A percentile compares a stretch with the other conserved stretches of the same genome.
Conservation (phyloP, 768 basidiomycete genomes). For the Collybiopsis luxurians region DNA sequence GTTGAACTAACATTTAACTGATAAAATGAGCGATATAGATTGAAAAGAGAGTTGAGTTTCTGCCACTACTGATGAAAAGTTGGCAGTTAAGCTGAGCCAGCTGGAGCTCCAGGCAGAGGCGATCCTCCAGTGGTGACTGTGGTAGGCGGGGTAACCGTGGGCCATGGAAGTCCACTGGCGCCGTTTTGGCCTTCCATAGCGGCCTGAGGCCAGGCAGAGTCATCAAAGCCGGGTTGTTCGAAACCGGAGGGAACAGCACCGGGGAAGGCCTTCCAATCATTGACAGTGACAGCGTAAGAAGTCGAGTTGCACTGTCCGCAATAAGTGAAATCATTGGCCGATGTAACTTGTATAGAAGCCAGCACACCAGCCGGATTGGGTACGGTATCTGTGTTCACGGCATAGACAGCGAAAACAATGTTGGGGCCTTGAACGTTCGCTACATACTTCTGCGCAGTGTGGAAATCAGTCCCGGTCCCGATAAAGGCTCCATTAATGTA, state of each 20-base stretch:
- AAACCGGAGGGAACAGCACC: background rate
- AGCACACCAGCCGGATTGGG: slow-evolving; percentile 9
- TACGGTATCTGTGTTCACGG: background rate
- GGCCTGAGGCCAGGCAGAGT: slow-evolving; percentile 7
- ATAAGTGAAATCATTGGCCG: background rate
- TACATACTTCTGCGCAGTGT: background rate
- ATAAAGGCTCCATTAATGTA: slow-evolving; percentile 24
- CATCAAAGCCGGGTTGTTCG: slow-evolving; percentile 6
- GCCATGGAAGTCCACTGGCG: background rate
- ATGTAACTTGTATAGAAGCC: slow-evolving; percentile 6
- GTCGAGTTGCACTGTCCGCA: background rate
- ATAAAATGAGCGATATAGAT: too few relatives aligned
- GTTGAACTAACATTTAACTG: too few relatives aligned
- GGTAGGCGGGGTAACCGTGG: background rate
- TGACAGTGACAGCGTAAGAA: background rate
- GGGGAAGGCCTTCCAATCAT: slow-evolving; percentile 3
- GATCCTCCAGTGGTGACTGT: background rate
- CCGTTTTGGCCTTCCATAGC: slow-evolving; percentile 1
- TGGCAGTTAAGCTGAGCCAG: background rate
- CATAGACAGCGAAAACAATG: slow-evolving; percentile 2
- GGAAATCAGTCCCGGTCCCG: slow-evolving; percentile 10
- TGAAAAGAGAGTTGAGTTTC: too few relatives aligned
- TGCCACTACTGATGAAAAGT: too few relatives aligned
- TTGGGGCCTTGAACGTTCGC: slow-evolving; percentile 1
- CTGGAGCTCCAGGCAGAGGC: slow-evolving; percentile 5